These are phyloP conservation scores for Eruca vesicaria DNA, from an alignment of 441 rosid genomes.

Conservation along the genomic window DNA sequence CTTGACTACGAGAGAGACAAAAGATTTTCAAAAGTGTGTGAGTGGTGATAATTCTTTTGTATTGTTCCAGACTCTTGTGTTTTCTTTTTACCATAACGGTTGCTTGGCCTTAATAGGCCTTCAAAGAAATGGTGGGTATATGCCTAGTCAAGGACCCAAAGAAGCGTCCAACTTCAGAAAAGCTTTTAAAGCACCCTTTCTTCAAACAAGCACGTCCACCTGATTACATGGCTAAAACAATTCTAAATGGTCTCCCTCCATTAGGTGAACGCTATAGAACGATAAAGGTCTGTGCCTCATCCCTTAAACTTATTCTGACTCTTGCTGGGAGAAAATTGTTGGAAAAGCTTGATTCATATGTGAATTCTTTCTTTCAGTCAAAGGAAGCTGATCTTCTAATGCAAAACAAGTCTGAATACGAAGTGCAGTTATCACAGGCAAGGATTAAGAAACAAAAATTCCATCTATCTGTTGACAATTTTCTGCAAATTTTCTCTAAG, in stretches of 20 bases:
- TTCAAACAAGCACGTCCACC: conserved; percentile 72
- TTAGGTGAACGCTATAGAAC: conserved; percentile 87
- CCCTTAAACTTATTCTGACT: conserved; percentile 11
- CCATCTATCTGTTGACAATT: not conserved
- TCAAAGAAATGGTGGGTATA: conserved; percentile 90
- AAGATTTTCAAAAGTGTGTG: conserved; percentile 89
- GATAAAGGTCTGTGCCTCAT: conserved; percentile 71
- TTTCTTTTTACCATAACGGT: conserved; percentile 20
- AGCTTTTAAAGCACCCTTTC: conserved; percentile 86
- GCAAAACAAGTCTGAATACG: conserved; percentile 82
- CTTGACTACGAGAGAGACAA: conserved; percentile 97
- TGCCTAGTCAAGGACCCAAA: conserved; percentile 99
- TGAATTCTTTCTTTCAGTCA: conserved; percentile 47
- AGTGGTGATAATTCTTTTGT: conserved; percentile 19
- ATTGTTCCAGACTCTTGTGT: conserved; percentile 23
- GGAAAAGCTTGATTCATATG: conserved; percentile 30
- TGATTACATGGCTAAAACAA: conserved; percentile 64
- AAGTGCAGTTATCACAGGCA: conserved; percentile 87
- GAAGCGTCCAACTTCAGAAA: conserved; percentile 93
- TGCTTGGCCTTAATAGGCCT: conserved; percentile 55
- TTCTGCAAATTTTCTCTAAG: conserved; percentile 3
- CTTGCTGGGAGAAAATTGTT: conserved; percentile 21
- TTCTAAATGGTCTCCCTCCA: conserved; percentile 79
- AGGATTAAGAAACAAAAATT: conserved; percentile 26
- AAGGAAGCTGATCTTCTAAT: conserved; percentile 89